These are phyloP conservation scores for Aspergillus nidulans DNA, from an alignment of 495 filamentous ascomycete genomes.

Conservation along the genomic window DNA sequence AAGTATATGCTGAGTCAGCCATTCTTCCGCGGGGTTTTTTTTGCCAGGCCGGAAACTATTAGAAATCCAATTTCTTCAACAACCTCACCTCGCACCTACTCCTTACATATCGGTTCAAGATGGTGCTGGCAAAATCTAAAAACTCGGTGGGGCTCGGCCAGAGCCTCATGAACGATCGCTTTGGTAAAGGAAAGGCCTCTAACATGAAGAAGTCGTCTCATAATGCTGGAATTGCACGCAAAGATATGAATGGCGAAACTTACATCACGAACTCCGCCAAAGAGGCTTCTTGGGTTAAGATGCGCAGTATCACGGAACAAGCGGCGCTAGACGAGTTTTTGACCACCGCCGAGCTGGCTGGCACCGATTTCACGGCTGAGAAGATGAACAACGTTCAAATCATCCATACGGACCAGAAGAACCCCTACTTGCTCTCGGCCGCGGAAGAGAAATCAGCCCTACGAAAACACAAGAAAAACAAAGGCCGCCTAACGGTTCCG, in stretches of 20 bases:
- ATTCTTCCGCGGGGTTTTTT: slow-evolving; percentile 30
- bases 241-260: slow-evolving; percentile 40
- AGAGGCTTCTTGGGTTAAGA: slow-evolving; percentile 62
- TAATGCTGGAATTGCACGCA: slow-evolving; percentile 49
- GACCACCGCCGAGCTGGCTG: slow-evolving; percentile 86
- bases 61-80: slow-evolving; percentile 20
- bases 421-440: slow-evolving; percentile 86
- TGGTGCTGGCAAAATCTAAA: slow-evolving; percentile 95
- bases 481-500: slow-evolving; percentile 76
- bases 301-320: slow-evolving; percentile 98
- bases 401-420: slow-evolving; percentile 90
- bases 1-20: slow-evolving; percentile 9
- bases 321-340: slow-evolving; percentile 86
- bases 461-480: slow-evolving; percentile 78
- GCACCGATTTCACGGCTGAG: slow-evolving; percentile 97
- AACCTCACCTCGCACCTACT: slow-evolving; percentile 12
- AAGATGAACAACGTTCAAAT: slow-evolving; percentile 99
- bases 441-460: slow-evolving; percentile 76
- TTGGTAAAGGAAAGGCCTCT: slow-evolving; percentile 79
- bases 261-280: slow-evolving; percentile 45
- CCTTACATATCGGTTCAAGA: slow-evolving; percentile 38
- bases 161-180: slow-evolving; percentile 89
- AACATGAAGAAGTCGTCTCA: slow-evolving; percentile 65
- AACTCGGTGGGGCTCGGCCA: slow-evolving; percentile 89
- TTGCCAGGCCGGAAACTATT: slow-evolving; percentile 10